These are phyloP conservation scores for Tuber borchii DNA, from an alignment of 495 filamentous ascomycete species.

Conservation along the genomic window DNA sequence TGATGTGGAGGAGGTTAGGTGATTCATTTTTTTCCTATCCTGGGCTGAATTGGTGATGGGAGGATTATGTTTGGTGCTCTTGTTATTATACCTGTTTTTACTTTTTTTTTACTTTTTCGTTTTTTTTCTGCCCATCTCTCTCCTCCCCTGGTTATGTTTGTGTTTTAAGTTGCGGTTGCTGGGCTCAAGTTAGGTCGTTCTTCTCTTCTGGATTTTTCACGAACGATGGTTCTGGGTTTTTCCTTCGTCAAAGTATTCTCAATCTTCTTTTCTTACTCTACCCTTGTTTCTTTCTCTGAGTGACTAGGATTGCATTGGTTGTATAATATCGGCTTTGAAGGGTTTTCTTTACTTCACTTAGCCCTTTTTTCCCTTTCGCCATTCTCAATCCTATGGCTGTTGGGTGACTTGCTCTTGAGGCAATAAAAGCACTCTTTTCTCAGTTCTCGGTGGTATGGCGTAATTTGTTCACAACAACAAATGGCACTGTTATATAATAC, in stretches of 20 bases:
- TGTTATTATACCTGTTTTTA: background rate
- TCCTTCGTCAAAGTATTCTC: background rate
- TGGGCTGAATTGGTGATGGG: background rate
- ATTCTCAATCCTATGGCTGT: background rate
- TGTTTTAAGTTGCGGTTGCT: background rate
- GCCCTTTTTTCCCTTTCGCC: background rate
- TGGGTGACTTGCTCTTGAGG: background rate
- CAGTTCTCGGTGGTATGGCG: background rate
- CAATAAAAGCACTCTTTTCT: background rate
- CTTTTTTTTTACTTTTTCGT: background rate
- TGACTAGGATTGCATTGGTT: background rate
- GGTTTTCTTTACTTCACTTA: background rate
- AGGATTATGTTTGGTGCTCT: background rate
- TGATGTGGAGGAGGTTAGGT: background rate
- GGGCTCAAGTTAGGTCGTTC: background rate
- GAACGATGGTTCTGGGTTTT: background rate
- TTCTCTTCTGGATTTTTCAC: background rate
- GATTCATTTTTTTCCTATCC: background rate
- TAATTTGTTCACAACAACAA: background rate
- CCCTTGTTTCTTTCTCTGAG: background rate
- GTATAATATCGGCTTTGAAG: background rate
- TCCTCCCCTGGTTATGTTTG: background rate
- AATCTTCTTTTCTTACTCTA: background rate
- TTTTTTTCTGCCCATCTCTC: background rate
- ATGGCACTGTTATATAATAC: background rate